A percentile compares a stretch with the other conserved stretches of the same genome.
Conservation (phyloP, 2,329 filamentous ascomycete species). For the Sporothrix humicola region DNA sequence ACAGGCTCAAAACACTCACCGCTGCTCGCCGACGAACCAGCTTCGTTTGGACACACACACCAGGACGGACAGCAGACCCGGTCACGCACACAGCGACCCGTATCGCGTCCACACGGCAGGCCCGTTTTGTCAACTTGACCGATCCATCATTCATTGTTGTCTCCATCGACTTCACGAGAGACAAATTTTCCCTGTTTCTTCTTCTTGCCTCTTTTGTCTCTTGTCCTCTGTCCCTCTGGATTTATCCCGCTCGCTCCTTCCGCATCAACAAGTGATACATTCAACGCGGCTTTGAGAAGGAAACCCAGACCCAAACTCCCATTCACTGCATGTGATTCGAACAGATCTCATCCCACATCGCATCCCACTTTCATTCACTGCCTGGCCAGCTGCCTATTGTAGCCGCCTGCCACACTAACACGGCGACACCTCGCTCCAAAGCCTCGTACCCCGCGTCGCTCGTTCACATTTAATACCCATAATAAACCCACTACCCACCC, state of each 20-base stretch:
- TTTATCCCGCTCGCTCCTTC: neutral
- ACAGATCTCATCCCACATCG: neutral
- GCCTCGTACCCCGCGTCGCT: conserved; percentile 30
- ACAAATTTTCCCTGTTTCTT: neutral
- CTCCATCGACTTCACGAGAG: neutral
- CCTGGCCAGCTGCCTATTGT: conserved; percentile 24
- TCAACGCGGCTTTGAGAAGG: neutral
- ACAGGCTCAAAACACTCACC: conserved; percentile 28
- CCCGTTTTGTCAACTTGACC: conserved; percentile 5
- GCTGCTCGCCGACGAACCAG: conserved; percentile 23
- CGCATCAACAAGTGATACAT: conserved; percentile 6
- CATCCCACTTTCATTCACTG: neutral
- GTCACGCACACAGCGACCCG: conserved; percentile 9
- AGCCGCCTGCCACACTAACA: conserved; percentile 14
- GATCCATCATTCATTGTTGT: neutral
- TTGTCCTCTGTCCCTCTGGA: neutral
- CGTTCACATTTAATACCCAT: conserved; percentile 19
- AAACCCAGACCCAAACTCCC: neutral
- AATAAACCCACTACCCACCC: conserved; percentile 6
- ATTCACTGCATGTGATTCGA: neutral
- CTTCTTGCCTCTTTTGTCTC: neutral
- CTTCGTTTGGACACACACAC: conserved; percentile 1
- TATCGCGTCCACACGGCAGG: conserved; percentile 26
- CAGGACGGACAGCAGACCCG: neutral
- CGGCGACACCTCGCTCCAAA: conserved; percentile 23